phyloP scores from a whole-genome alignment of 176 grass and related monocot species.

The Triticum monococcum region DNA sequence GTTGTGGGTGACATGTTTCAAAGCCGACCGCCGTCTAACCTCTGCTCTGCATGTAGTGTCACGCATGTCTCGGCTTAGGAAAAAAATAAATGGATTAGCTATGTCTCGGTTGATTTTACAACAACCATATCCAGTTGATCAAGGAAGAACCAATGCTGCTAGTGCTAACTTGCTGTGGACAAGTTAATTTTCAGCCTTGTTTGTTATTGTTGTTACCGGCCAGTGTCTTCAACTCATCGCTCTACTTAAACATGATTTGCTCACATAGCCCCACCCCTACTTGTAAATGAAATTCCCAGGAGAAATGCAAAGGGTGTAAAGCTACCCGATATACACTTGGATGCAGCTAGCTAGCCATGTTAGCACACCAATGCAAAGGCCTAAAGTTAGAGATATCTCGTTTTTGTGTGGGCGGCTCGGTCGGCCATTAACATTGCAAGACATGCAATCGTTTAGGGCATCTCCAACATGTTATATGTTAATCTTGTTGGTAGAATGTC shows the following conservation, averaged over 20 bases:
- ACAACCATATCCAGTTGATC: background rate
- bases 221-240: too few species aligned
- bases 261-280: background rate
- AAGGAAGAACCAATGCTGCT: background rate
- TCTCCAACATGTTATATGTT: too few species aligned
- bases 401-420: constrained; percentile 34
- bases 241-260: constrained; percentile 4
- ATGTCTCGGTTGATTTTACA: background rate
- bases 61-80: background rate
- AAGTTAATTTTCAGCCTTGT: background rate
- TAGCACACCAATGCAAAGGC: constrained; percentile 38
- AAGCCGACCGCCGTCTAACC: background rate
- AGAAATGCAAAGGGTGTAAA: constrained; percentile 27
- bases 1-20: constrained; percentile 32
- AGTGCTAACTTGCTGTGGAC: background rate
- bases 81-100: background rate
- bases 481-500: too few species aligned
- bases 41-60: constrained; percentile 2
- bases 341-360: constrained; percentile 25
- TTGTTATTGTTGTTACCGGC: background rate
- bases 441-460: background rate
- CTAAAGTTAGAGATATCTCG: constrained; percentile 3
- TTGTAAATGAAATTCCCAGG: background rate
- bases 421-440: constrained; percentile 38
- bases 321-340: background rate